These are phyloP conservation scores for Pichia kudriavzevii DNA, from an alignment of 1,139 yeast genomes.

Conservation along the genomic window DNA sequence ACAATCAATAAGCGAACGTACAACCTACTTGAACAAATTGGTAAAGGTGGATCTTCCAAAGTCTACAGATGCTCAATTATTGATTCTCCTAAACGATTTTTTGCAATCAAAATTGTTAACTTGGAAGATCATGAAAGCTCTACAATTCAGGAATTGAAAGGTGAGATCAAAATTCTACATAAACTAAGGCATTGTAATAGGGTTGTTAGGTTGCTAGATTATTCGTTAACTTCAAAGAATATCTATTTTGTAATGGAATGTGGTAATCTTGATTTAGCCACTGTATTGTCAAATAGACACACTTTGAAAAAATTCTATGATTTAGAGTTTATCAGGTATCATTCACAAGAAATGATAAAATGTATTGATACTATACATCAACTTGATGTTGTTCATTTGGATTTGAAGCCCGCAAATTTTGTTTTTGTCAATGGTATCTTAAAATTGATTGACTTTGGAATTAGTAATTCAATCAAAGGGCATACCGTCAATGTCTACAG, in stretches of 20 bases:
- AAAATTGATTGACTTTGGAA: slow-evolving; percentile 92
- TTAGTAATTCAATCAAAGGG: slow-evolving; percentile 90
- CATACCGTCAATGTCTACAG: slow-evolving; percentile 86
- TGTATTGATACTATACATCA: slow-evolving; percentile 87
- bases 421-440: slow-evolving; percentile 76
- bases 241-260: slow-evolving; percentile 86
- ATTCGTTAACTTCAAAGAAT: slow-evolving; percentile 57
- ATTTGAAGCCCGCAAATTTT: slow-evolving; percentile 92
- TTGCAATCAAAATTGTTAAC: slow-evolving; percentile 77
- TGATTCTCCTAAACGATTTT: slow-evolving; percentile 43
- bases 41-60: slow-evolving; percentile 90
- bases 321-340: slow-evolving; percentile 70
- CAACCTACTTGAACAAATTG: slow-evolving; percentile 71
- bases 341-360: slow-evolving; percentile 69
- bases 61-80: slow-evolving; percentile 66
- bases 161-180: slow-evolving; percentile 73
- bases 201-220: slow-evolving; percentile 74
- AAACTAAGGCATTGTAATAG: slow-evolving; percentile 56
- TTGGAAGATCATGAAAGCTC: slow-evolving; percentile 75
- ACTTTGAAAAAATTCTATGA: slow-evolving; percentile 42
- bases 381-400: slow-evolving; percentile 88
- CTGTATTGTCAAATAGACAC: slow-evolving; percentile 55
- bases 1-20: slow-evolving; percentile 55
- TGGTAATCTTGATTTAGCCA: slow-evolving; percentile 88
- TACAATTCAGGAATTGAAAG: slow-evolving; percentile 73